phyloP scores from a whole-genome alignment of 108 stramenopile genomes.

The Nannochloropsis gaditana region DNA sequence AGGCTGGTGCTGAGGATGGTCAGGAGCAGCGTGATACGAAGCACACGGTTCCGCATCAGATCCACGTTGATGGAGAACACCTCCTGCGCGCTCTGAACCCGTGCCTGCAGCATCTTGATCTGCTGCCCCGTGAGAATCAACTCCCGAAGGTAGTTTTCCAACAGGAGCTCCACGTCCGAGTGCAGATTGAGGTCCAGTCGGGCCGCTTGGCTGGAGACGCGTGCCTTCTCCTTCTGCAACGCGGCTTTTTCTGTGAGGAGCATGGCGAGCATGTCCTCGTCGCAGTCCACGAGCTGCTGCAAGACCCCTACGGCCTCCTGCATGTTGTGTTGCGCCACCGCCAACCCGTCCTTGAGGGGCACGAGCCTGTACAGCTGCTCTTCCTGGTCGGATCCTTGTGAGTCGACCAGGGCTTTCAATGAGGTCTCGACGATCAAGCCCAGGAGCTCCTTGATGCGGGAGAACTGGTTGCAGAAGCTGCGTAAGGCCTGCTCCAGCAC shows the following conservation, averaged over 20 bases:
- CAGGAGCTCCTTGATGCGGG: not conserved
- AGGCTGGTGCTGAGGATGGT: not conserved
- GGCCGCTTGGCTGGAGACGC: not conserved
- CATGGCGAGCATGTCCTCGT: constrained; percentile 5
- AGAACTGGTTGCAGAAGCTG: constrained; percentile 8
- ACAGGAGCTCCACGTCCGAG: not conserved
- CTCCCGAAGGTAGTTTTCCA: not conserved
- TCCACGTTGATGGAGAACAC: not conserved
- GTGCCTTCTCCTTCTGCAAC: not conserved
- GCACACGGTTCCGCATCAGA: not conserved
- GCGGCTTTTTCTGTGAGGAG: not conserved
- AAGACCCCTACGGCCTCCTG: not conserved
- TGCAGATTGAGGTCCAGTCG: not conserved
- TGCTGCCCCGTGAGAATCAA: not conserved
- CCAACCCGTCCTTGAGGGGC: not conserved
- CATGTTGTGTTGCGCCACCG: not conserved
- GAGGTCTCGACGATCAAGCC: not conserved
- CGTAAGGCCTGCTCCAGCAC: constrained; percentile 9
- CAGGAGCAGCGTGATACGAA: not conserved
- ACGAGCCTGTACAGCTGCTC: not conserved
- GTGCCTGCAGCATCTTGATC: constrained; percentile 13
- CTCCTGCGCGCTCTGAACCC: constrained; percentile 17
- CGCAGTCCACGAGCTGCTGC: not conserved
- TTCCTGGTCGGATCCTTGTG: constrained; percentile 19
- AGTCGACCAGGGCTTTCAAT: not conserved